A percentile compares a stretch with the other conserved stretches of the same genome.
Evolutionary conservation across 495 filamentous ascomycete genomes (phyloP).

Genomic region (Aspergillus egyptiacus): DNA sequence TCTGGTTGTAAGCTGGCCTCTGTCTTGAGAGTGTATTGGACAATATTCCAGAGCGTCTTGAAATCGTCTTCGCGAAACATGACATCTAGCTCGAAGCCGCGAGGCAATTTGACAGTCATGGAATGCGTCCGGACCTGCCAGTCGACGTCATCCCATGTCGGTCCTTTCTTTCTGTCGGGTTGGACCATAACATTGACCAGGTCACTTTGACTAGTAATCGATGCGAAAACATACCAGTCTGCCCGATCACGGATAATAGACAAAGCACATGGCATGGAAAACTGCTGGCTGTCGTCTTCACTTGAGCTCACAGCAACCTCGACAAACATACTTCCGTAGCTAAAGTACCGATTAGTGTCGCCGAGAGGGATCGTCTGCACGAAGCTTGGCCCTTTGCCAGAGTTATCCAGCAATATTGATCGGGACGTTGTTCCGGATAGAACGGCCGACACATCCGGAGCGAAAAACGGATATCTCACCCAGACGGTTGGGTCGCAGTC

Average conservation of each 20-base stretch:
- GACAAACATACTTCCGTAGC: constrained; percentile 67
- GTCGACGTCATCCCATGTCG: constrained; percentile 70
- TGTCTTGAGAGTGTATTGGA: constrained; percentile 70
- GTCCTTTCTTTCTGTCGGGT: constrained; percentile 56
- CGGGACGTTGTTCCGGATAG: constrained; percentile 56
- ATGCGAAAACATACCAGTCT: constrained; percentile 59
- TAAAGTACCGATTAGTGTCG: constrained; percentile 64
- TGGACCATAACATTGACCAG: constrained; percentile 70
- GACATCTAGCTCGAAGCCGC: constrained; percentile 61
- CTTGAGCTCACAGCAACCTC: constrained; percentile 60
- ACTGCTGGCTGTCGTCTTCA: constrained; percentile 57
- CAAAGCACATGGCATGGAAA: constrained; percentile 63
- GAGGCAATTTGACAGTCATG: constrained; percentile 60
- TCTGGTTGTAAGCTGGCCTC: constrained; percentile 60
- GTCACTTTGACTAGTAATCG: constrained; percentile 70
- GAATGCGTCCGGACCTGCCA: constrained; percentile 61
- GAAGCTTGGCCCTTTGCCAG: constrained; percentile 39
- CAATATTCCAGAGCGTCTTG: constrained; percentile 69
- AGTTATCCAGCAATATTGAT: constrained; percentile 37
- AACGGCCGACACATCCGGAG: constrained; percentile 58
- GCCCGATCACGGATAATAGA: constrained; percentile 64
- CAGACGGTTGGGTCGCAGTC: constrained; percentile 61
- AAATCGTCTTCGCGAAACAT: constrained; percentile 68
- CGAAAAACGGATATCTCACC: constrained; percentile 63
- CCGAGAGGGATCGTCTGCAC: constrained; percentile 65